These are phyloP conservation scores for Buddleja alternifolia DNA, from an alignment of 257 asterid species.

Conservation along the genomic window DNA sequence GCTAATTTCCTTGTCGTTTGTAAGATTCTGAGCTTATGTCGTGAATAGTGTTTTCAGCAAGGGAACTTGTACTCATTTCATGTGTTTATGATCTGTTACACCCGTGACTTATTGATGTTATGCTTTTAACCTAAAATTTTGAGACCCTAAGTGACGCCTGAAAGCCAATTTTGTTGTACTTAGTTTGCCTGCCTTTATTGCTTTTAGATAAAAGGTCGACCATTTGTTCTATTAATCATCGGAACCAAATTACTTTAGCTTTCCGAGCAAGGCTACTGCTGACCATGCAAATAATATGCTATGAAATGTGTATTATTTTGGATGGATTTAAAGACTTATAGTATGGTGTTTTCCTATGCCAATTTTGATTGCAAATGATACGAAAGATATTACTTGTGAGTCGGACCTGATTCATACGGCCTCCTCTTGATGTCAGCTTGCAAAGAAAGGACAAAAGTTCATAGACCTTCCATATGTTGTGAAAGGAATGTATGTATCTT, in stretches of 20 bases:
- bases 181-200: not conserved
- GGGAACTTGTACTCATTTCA: no score
- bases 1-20: no score
- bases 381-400: not conserved
- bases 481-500: constrained; percentile 98
- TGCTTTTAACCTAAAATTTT: no score
- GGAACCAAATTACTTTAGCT: not conserved
- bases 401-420: constrained; percentile 5
- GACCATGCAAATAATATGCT: no score
- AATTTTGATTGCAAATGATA: not conserved
- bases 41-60: no score
- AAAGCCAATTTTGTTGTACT: not conserved
- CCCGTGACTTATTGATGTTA: no score
- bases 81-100: no score
- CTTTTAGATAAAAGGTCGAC: not conserved
- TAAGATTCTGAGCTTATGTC: no score
- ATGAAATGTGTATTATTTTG: not conserved
- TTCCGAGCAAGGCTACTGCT: no score
- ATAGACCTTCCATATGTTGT: constrained; percentile 94
- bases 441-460: constrained; percentile 84
- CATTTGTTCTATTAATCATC: no score
- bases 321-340: not conserved
- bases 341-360: not conserved
- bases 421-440: constrained; percentile 78
- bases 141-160: no score